These are phyloP conservation scores for Posidonia oceanica DNA, from an alignment of 116 monocot species.

Conservation along the genomic window DNA sequence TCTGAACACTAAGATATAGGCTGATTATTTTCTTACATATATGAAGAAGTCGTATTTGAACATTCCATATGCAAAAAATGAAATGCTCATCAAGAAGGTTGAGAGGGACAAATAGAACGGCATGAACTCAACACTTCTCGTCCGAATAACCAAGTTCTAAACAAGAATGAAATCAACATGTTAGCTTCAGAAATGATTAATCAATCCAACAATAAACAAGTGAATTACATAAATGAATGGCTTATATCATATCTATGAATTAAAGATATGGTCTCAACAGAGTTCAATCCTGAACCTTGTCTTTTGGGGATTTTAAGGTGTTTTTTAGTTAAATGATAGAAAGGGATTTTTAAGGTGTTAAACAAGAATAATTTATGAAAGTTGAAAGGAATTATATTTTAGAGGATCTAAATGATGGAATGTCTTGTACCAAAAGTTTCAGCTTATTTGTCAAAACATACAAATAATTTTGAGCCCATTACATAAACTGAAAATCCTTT, in stretches of 20 bases:
- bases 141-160: conserved; percentile 87
- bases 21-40: conserved; percentile 55
- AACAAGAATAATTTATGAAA: too few species aligned
- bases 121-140: conserved; percentile 90
- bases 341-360: too few species aligned
- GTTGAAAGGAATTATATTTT: too few species aligned
- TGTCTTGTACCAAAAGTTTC: too few species aligned
- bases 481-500: too few species aligned
- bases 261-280: not conserved
- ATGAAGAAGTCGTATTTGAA: conserved; percentile 73
- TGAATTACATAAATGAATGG: not conserved
- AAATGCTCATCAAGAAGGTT: conserved; percentile 88
- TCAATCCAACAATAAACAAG: not conserved
- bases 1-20: not conserved
- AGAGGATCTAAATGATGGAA: too few species aligned
- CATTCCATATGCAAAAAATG: conserved; percentile 87
- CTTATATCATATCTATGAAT: not conserved
- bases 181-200: not conserved
- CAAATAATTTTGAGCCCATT: too few species aligned
- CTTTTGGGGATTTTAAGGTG: too few species aligned
- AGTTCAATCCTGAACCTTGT: not conserved
- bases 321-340: too few species aligned
- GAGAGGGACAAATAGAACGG: conserved; percentile 82
- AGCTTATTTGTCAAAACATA: too few species aligned
- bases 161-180: conserved; percentile 1